Evolutionary conservation across 2,329 filamentous ascomycete species (phyloP).

Genomic region (Pseudogymnoascus sp.): DNA sequence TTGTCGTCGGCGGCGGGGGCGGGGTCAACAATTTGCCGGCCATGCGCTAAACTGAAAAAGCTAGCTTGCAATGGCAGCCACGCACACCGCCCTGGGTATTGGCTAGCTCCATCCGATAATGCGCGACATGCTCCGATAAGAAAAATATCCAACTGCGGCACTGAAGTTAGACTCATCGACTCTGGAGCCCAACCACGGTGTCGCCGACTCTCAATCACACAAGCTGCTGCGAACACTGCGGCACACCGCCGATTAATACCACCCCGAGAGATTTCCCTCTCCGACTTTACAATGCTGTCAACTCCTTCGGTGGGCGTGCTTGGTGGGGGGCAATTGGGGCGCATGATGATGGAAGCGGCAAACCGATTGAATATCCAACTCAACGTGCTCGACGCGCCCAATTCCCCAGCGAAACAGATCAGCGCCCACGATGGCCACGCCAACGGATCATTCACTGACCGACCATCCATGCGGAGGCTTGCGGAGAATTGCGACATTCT

Average conservation of each 20-base stretch:
- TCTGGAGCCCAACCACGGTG: neutral
- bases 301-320: conserved; percentile 35
- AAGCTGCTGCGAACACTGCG: neutral
- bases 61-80: neutral
- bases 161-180: neutral
- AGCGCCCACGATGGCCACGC: conserved; percentile 68
- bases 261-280: neutral
- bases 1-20: neutral
- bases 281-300: conserved; percentile 4
- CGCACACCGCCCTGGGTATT: neutral
- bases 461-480: conserved; percentile 69
- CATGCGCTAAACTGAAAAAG: neutral
- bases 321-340: conserved; percentile 69
- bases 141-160: neutral
- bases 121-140: neutral
- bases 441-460: conserved; percentile 79
- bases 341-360: conserved; percentile 90
- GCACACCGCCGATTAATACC: neutral
- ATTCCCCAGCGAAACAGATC: conserved; percentile 78
- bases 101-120: conserved; percentile 8
- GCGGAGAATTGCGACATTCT: conserved; percentile 69
- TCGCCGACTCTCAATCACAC: neutral
- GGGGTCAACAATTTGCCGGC: neutral
- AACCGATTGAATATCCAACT: conserved; percentile 66
- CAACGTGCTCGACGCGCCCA: conserved; percentile 68